Percentiles rank a stretch among this genome's conserved stretches.
Evolutionary conservation across 2,329 filamentous ascomycete species (phyloP).

Genomic region (Phialocephala sp.): DNA sequence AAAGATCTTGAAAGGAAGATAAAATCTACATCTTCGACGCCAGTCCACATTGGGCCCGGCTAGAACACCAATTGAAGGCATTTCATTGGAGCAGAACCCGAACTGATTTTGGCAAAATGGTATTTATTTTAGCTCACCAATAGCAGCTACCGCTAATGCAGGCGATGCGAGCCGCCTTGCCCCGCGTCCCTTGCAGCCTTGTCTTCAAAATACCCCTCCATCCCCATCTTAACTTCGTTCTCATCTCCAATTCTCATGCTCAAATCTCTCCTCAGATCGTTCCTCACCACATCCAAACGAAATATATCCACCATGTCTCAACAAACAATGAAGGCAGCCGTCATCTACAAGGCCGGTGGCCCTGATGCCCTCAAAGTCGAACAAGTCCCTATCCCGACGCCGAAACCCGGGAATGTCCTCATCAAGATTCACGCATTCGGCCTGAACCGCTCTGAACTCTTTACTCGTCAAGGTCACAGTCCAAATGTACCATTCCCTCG

Average conservation of each 20-base stretch:
- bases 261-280: conserved; percentile 1
- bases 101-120: background rate
- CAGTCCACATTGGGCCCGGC: conserved; percentile 12
- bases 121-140: background rate
- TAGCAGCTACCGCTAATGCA: background rate
- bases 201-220: conserved; percentile 1
- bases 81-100: conserved; percentile 2
- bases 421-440: conserved; percentile 81
- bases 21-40: background rate
- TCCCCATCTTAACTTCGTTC: background rate
- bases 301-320: conserved; percentile 20
- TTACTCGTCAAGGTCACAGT: conserved; percentile 45
- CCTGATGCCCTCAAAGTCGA: conserved; percentile 33
- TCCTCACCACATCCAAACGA: background rate
- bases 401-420: conserved; percentile 68
- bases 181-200: background rate
- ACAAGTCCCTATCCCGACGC: conserved; percentile 35
- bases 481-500: conserved; percentile 31
- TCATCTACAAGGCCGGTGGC: conserved; percentile 31
- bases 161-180: background rate
- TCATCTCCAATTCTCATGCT: background rate
- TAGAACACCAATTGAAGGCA: background rate
- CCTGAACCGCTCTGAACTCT: conserved; percentile 82
- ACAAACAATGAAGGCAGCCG: conserved; percentile 31
- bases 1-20: background rate